A percentile compares a stretch with the other conserved stretches of the same genome.
These are phyloP conservation scores for Tephrocybe rancida DNA, from an alignment of 768 basidiomycete genomes.

Conservation along the genomic window DNA sequence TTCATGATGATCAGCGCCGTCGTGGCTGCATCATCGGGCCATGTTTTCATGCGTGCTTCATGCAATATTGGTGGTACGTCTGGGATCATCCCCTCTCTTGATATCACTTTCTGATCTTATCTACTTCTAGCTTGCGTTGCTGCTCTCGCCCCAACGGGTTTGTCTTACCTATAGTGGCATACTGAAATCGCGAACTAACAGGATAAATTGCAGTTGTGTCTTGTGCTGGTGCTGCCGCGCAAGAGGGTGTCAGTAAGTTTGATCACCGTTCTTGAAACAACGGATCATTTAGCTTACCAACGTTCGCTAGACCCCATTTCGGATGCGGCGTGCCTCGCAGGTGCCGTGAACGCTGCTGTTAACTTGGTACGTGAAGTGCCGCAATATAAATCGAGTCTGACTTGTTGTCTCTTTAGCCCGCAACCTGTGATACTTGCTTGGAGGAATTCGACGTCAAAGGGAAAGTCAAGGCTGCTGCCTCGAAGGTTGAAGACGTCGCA, in stretches of 20 bases:
- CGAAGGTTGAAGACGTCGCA: background rate
- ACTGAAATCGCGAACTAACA: background rate
- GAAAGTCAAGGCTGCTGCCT: conserved; percentile 3
- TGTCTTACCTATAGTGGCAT: background rate
- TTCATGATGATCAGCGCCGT: conserved; percentile 9
- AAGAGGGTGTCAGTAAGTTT: conserved; percentile 13
- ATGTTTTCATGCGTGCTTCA: conserved; percentile 11
- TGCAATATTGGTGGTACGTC: conserved; percentile 14
- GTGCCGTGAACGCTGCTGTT: conserved; percentile 8
- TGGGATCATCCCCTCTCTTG: background rate
- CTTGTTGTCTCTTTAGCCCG: conserved; percentile 1
- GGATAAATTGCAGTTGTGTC: background rate
- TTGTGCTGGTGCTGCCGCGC: conserved; percentile 13
- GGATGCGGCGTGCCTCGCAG: conserved; percentile 15
- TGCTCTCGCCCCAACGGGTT: conserved; percentile 15
- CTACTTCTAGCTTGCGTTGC: conserved; percentile 12
- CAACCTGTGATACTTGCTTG: conserved; percentile 12
- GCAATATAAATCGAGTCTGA: background rate
- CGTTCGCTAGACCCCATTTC: conserved; percentile 5
- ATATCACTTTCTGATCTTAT: background rate
- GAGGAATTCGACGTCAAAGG: conserved; percentile 12
- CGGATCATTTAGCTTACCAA: background rate
- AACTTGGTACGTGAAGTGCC: conserved; percentile 4
- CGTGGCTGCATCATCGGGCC: conserved; percentile 12
- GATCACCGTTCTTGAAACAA: background rate